phyloP scores from a whole-genome alignment of 108 stramenopile species.

The Fistulifera pelliculosa region DNA sequence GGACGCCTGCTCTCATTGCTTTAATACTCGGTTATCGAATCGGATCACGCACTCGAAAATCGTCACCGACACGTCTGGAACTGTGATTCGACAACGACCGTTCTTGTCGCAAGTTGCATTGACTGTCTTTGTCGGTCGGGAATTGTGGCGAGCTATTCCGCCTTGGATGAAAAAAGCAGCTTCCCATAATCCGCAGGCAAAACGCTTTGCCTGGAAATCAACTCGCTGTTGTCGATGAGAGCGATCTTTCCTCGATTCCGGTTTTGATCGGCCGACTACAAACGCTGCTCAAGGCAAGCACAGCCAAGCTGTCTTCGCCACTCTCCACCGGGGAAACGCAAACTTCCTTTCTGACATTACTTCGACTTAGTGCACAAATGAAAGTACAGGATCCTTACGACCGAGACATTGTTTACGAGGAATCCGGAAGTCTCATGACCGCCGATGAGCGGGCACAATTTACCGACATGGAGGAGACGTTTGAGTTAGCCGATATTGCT shows the following conservation, averaged over 20 bases:
- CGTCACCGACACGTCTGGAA: no score
- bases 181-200: not conserved
- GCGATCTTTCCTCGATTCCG: conserved; percentile 6
- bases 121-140: conserved; percentile 14
- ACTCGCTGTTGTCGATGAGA: conserved; percentile 11
- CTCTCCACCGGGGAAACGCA: conserved; percentile 2
- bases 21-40: no score
- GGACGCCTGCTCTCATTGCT: no score
- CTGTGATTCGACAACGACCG: not conserved
- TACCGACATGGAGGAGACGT: conserved; percentile 19
- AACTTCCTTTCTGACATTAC: conserved; percentile 17
- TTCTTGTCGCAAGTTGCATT: not conserved
- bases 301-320: conserved; percentile 3
- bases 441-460: conserved; percentile 6
- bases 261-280: not conserved
- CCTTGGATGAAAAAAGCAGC: conserved; percentile 22
- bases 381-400: conserved; percentile 9
- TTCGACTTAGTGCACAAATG: conserved; percentile 19
- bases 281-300: conserved; percentile 6
- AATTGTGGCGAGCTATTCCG: conserved; percentile 32
- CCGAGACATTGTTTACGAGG: conserved; percentile 18
- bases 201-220: conserved; percentile 13
- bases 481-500: conserved; percentile 43
- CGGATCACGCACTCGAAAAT: no score
- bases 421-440: conserved; percentile 5